Evolutionary conservation across 2,329 filamentous ascomycete genomes (phyloP), one percentile per base, ranked within the genome.

Genomic region (Ceratocystis papillata): DNA sequence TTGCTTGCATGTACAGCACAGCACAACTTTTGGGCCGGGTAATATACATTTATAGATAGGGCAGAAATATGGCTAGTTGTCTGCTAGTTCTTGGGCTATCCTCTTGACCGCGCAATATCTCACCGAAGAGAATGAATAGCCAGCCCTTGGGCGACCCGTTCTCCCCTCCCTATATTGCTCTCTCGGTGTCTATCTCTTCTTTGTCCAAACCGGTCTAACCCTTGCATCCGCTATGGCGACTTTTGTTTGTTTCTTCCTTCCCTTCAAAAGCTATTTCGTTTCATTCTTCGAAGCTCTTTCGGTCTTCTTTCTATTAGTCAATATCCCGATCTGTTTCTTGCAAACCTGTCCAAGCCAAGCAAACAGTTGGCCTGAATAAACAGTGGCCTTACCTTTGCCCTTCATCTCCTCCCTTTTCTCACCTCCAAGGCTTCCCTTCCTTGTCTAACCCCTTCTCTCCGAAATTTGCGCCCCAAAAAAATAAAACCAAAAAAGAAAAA

Each of bases 391-490:
- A 67, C 65, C 68, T 67, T 68, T 65, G 68, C 37, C 48, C 44
- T 60, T 65, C 50, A 28, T 62, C 37, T 63, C 64, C 70, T 70
- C 69, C 70, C 69, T 70, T 71, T 68, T 67, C 64, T 64, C 60
- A 5, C 12, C 10, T 7, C 8, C 10, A 22, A 33, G 12, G 22
- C 6, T 57, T 57, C 15, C 25, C 53, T 8, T 57, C 53, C 22
- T 30, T 57, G 53, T 50, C 20, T 10, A 50, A 25, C 48, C 22
- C 48, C 20, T 22, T 22, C 48, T 10, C 46, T 25, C 50, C 50
- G n/a, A 55, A 30, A 55, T 12, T 30, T 25, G 5, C 20, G 50
- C 50, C 4, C 50, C 22, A 20, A 22, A 12, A 12, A 55, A 46
- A 46, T 2, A 22, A 12, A 55, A n/a, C 0, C 7, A 25, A 25